A percentile compares a stretch with the other conserved stretches of the same genome.
These are phyloP conservation scores for Zanthoxylum bungeanum DNA, from an alignment of 345 rosid genomes.

Conservation along the genomic window DNA sequence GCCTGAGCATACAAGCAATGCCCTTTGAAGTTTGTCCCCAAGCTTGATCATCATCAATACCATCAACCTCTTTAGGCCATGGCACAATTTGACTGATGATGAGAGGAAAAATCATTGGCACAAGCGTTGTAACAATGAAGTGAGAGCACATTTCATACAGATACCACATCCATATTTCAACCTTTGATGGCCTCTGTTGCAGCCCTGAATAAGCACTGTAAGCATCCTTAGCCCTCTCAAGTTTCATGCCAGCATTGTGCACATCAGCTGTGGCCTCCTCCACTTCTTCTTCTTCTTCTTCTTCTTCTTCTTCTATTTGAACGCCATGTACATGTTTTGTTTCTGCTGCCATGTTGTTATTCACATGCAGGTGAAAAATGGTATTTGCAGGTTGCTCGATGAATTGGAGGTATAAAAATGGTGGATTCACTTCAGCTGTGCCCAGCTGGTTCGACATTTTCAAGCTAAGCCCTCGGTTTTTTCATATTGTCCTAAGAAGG, in stretches of 20 bases:
- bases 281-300: background rate
- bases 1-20: constrained; percentile 26
- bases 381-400: background rate
- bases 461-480: no score
- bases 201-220: background rate
- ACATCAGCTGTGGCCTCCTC: constrained; percentile 21
- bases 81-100: constrained; percentile 28
- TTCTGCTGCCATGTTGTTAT: no score
- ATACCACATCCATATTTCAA: constrained; percentile 49
- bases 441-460: no score
- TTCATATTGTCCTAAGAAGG: no score
- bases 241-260: constrained; percentile 18
- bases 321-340: background rate
- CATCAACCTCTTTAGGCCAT: constrained; percentile 8
- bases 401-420: no score
- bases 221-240: constrained; percentile 24
- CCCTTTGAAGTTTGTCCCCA: constrained; percentile 17
- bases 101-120: constrained; percentile 54
- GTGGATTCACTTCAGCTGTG: no score
- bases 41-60: background rate
- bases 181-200: constrained; percentile 26
- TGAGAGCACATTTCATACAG: constrained; percentile 48
- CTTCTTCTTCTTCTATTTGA: background rate
- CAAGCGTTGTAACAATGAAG: constrained; percentile 36
- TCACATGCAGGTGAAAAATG: no score